Evolutionary conservation across 2,329 filamentous ascomycete genomes (phyloP).

Genomic region (Diplodia corticola): DNA sequence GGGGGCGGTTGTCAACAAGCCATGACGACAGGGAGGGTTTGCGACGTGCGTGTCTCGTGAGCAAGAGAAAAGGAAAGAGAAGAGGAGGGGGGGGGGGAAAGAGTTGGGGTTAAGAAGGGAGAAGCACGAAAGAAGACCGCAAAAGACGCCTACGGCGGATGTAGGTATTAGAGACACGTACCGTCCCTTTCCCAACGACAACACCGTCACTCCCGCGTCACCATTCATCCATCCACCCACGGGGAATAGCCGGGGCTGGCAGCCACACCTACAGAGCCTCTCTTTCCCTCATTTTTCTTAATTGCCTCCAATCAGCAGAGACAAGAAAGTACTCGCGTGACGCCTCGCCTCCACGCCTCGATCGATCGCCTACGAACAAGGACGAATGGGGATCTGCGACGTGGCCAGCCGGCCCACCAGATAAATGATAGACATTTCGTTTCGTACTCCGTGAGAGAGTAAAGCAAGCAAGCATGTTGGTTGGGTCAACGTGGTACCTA

Average conservation of each 20-base stretch:
- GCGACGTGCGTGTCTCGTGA: too few species aligned
- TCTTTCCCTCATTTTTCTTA: neutral
- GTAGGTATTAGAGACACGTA: neutral
- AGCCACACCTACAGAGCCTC: neutral
- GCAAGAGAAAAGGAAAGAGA: too few species aligned
- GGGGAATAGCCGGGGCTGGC: neutral
- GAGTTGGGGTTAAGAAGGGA: neutral
- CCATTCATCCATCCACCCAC: neutral
- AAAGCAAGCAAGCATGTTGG: neutral
- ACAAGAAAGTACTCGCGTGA: neutral
- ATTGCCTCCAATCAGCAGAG: neutral
- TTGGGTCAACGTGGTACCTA: conserved; percentile 10
- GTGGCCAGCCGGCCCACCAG: neutral
- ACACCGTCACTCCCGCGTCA: neutral
- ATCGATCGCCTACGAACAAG: neutral
- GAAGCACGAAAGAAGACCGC: neutral
- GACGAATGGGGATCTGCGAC: neutral
- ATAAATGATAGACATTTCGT: neutral
- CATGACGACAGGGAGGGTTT: neutral
- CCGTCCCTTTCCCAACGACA: neutral
- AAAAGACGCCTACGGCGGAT: neutral
- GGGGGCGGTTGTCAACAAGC: neutral
- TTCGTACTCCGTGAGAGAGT: neutral
- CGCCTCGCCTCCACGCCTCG: neutral
- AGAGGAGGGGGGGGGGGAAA: neutral